A percentile compares a stretch with the other conserved stretches of the same genome.
Evolutionary conservation across 345 rosid species (phyloP).

Genomic region (Erodium maritimum): DNA sequence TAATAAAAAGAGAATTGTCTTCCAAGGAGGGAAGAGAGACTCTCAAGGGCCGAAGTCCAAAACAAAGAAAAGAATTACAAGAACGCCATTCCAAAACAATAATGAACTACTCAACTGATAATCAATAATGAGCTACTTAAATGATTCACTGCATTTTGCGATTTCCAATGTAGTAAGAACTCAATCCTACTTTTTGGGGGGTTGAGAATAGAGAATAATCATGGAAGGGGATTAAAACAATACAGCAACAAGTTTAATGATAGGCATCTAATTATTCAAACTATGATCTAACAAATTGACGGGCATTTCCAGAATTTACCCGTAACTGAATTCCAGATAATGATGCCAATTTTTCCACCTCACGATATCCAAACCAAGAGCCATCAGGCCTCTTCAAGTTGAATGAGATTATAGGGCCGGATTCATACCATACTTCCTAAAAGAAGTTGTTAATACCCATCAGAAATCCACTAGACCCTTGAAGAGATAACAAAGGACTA

Average conservation of each 20-base stretch:
- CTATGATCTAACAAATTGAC: neutral
- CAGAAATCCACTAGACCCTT: neutral
- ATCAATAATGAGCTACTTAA: neutral
- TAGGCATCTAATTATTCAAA: neutral
- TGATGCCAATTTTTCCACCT: constrained; percentile 94
- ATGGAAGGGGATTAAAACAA: neutral
- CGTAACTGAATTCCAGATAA: constrained; percentile 84
- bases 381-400: constrained; percentile 87
- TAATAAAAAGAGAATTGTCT: too few species aligned
- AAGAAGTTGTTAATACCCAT: constrained; percentile 11
- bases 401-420: constrained; percentile 66
- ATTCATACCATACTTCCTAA: constrained; percentile 22
- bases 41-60: too few species aligned
- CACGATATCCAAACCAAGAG: constrained; percentile 88
- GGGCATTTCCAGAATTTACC: constrained; percentile 38
- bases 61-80: too few species aligned
- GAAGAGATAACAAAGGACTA: neutral
- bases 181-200: neutral
- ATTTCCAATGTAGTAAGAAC: neutral
- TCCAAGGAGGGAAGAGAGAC: too few species aligned
- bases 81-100: too few species aligned
- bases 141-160: neutral
- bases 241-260: neutral
- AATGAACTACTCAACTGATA: constrained; percentile 14
- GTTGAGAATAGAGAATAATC: neutral